Conservation (phyloP, 2,329 filamentous ascomycete species). For the Stenocarpella maydis region DNA sequence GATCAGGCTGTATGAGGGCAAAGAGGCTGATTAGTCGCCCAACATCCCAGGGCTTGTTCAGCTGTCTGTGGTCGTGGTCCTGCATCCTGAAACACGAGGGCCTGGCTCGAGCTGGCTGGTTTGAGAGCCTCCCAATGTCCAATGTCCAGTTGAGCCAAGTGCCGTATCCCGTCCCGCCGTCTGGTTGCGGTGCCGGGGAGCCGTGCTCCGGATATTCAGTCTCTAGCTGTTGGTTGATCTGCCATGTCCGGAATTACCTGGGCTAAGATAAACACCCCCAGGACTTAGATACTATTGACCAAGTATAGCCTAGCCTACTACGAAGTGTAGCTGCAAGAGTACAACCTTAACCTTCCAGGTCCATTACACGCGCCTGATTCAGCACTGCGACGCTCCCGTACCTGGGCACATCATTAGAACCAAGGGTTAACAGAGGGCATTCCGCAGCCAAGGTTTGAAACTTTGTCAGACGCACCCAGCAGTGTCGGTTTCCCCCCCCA, state of each 20-base stretch:
- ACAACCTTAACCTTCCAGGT: not conserved
- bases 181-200: not conserved
- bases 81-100: constrained; percentile 21
- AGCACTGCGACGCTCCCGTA: not conserved
- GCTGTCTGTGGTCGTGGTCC: constrained; percentile 5
- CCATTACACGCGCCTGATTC: not conserved
- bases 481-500: not conserved
- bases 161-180: constrained; percentile 23
- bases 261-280: no score
- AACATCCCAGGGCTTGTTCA: not conserved
- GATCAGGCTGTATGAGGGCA: not conserved
- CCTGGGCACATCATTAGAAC: not conserved
- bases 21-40: not conserved
- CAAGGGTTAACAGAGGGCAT: no score
- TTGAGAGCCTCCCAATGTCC: constrained; percentile 1
- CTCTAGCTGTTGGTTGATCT: not conserved
- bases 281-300: no score
- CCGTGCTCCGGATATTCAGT: constrained; percentile 2
- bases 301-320: no score
- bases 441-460: constrained; percentile 1
- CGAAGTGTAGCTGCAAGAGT: no score
- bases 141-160: constrained; percentile 6
- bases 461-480: not conserved
- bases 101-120: constrained; percentile 23
- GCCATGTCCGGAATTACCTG: not conserved